phyloP scores from a whole-genome alignment of 306 rosid species.

The Vigna nakashimae region DNA sequence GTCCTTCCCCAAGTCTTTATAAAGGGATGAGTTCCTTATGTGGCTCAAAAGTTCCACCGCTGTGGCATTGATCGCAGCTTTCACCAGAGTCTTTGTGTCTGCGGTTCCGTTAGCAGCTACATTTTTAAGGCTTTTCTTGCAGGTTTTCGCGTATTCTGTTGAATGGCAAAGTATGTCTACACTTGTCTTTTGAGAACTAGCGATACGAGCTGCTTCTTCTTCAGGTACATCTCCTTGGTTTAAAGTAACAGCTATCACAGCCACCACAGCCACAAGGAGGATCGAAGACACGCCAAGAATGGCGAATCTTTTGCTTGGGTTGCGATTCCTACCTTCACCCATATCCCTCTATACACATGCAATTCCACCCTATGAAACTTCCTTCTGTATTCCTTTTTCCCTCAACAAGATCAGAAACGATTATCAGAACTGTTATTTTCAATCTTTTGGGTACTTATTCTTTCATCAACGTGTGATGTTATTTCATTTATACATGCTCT shows the following conservation, averaged over 20 bases:
- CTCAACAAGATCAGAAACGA: conserved; percentile 4
- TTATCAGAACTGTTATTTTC: not conserved
- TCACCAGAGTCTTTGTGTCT: conserved; percentile 61
- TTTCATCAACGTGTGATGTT: not conserved
- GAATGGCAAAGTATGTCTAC: conserved; percentile 60
- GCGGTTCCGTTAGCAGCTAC: conserved; percentile 24
- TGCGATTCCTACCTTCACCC: not conserved
- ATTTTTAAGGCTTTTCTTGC: conserved; percentile 43
- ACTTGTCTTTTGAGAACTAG: conserved; percentile 40
- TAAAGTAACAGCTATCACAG: not conserved
- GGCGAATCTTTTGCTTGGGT: not conserved
- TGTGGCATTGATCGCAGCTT: conserved; percentile 49
- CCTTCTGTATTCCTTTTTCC: not conserved
- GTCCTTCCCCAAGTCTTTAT: conserved; percentile 55
- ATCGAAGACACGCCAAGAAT: conserved; percentile 44
- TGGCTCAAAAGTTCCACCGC: conserved; percentile 39
- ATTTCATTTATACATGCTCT: conserved; percentile 27
- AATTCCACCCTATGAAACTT: not conserved
- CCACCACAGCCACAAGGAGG: conserved; percentile 47
- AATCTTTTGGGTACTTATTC: conserved; percentile 20
- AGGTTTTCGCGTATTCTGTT: conserved; percentile 62
- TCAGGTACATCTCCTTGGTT: not conserved
- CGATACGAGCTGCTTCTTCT: not conserved
- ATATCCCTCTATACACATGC: conserved; percentile 6
- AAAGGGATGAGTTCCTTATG: conserved; percentile 45